phyloP scores from a whole-genome alignment of 2,329 filamentous ascomycete genomes.

The Tolypocladium guangdongense region DNA sequence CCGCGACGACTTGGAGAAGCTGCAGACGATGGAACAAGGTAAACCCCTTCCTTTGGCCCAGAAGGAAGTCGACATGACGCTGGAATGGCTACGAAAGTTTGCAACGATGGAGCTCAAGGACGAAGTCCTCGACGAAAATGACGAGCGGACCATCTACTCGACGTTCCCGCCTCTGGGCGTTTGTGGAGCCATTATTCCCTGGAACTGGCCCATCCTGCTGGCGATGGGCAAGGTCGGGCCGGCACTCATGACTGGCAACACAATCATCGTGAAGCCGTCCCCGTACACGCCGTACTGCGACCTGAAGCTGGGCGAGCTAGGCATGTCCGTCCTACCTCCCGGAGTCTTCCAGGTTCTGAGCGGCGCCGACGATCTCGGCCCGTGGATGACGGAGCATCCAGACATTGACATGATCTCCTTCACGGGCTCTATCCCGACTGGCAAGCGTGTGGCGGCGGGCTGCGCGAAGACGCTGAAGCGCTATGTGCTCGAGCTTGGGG shows the following conservation, averaged over 20 bases:
- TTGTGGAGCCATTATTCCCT: slow-evolving; percentile 36
- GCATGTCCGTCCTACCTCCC: slow-evolving; percentile 43
- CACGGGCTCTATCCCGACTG: slow-evolving; percentile 33
- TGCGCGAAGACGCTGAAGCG: slow-evolving; percentile 46
- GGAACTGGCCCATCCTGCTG: slow-evolving; percentile 35
- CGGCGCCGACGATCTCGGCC: slow-evolving; percentile 49
- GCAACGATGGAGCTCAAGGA: slow-evolving; percentile 21
- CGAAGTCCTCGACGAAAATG: slow-evolving; percentile 25
- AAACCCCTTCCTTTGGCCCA: slow-evolving; percentile 10
- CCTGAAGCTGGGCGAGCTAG: slow-evolving; percentile 49
- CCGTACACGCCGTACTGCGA: slow-evolving; percentile 45
- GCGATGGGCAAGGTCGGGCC: slow-evolving; percentile 43
- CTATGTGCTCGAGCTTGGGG: slow-evolving; percentile 43
- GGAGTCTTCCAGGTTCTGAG: slow-evolving; percentile 51
- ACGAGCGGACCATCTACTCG: slow-evolving; percentile 6
- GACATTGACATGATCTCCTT: slow-evolving; percentile 48
- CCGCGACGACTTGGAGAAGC: slow-evolving; percentile 9
- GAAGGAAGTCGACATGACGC: slow-evolving; percentile 10
- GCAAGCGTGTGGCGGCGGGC: slow-evolving; percentile 47
- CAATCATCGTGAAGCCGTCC: slow-evolving; percentile 45
- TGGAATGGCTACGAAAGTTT: slow-evolving; percentile 15
- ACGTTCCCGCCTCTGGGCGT: slow-evolving; percentile 25
- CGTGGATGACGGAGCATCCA: slow-evolving; percentile 45
- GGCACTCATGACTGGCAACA: slow-evolving; percentile 45
- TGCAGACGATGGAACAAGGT: slow-evolving; percentile 13